Evolutionary conservation across 495 filamentous ascomycete genomes (phyloP).

Genomic region (Hypoxylon rickii): DNA sequence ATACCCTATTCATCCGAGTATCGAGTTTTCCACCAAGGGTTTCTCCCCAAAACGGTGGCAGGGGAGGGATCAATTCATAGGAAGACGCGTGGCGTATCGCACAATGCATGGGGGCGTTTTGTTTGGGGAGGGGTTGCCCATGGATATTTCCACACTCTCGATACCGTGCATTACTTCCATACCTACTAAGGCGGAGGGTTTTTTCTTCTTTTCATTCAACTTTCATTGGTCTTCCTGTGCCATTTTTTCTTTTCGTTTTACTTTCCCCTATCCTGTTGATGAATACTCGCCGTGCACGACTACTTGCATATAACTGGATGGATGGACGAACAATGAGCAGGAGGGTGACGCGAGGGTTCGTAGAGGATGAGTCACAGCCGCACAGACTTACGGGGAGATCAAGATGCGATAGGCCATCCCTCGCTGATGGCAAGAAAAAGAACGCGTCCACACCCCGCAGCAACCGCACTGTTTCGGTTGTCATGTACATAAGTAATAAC

Average conservation of each 20-base stretch:
- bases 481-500: conserved; percentile 24
- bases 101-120: conserved; percentile 27
- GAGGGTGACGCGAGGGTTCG: background rate
- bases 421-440: background rate
- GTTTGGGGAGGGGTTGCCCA: conserved; percentile 10
- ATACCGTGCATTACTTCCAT: background rate
- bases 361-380: conserved; percentile 17
- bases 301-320: conserved; percentile 32
- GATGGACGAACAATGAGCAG: conserved; percentile 16
- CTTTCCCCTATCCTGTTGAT: too few species aligned
- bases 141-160: conserved; percentile 20
- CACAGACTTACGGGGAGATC: background rate
- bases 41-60: conserved; percentile 9
- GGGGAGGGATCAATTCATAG: conserved; percentile 4
- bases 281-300: conserved; percentile 24
- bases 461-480: too few species aligned
- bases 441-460: background rate
- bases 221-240: background rate
- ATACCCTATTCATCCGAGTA: conserved; percentile 24
- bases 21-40: background rate
- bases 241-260: conserved; percentile 9
- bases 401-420: background rate
- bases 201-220: conserved; percentile 6
- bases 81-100: conserved; percentile 21
- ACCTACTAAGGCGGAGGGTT: too few species aligned